Evolutionary conservation across 2,329 filamentous ascomycete species (phyloP), one percentile per base, ranked within the genome.

Genomic region (Talaromyces marneffei): DNA sequence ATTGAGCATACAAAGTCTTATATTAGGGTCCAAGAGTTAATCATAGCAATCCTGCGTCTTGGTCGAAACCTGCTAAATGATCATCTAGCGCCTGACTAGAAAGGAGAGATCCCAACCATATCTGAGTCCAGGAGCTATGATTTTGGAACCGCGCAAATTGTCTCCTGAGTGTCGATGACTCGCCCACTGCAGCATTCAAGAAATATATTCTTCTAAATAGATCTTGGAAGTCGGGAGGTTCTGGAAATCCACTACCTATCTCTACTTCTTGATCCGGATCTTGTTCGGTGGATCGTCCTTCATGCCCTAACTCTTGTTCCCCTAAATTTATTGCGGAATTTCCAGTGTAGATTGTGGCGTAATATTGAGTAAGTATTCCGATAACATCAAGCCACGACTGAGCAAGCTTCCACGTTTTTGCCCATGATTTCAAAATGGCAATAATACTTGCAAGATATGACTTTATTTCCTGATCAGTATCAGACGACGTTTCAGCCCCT

Each of bases 381-480:
- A 52, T 52, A 16, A 52, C 27, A 16, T 52, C 48, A 9, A 52
- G 48, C 48, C 48, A 52, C n/a, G 48, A 52, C 27, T 52, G 27
- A 20, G 48, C 48, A 14, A 52, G 48, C 48, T 52, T 52, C 48
- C 48, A 52, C 20, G 48, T 52, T 8, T 52, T 52, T 52, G 48
- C 29, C 48, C 48, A 52, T 52, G 48, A 33, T 16, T 52, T 25
- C 12, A 52, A 27, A 33, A 52, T 52, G n/a, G 29, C 27, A 52
- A 33, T 33, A 33, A 33, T 20, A 14, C 23, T 20, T 20, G n/a
- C 27, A 52, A 52, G 48, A 52, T 33, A 23, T 12, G 48, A 33
- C 27, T 52, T 33, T 33, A 52, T 52, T 52, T 52, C 29, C 48
- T 35, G 27, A 52, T 35, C 48, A 52, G 48, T 20, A n/a, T 27